phyloP scores from a whole-genome alignment of 2,329 filamentous ascomycete species.

The Cryphonectria japonica region DNA sequence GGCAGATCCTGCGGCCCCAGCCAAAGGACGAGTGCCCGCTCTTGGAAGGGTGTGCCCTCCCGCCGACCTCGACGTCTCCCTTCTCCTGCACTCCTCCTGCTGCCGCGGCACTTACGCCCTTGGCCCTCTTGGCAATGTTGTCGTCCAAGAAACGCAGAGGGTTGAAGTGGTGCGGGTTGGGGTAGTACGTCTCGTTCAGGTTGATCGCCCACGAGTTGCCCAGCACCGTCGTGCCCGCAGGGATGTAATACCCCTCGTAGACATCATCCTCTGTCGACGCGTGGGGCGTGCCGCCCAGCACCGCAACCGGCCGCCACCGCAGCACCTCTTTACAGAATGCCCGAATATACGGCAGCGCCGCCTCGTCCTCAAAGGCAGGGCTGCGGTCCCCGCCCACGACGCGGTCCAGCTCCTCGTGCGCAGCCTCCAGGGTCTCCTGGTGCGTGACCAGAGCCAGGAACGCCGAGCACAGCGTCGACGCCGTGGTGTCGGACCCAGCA shows the following conservation, averaged over 20 bases:
- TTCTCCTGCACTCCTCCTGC: background rate
- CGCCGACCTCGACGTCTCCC: conserved; percentile 18
- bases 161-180: conserved; percentile 32
- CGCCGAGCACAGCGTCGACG: conserved; percentile 51
- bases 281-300: conserved; percentile 50
- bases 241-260: conserved; percentile 53
- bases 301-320: conserved; percentile 47
- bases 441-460: conserved; percentile 51
- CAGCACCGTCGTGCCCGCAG: conserved; percentile 49
- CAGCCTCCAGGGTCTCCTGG: conserved; percentile 46
- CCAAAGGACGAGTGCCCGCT: conserved; percentile 50
- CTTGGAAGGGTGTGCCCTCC: conserved; percentile 29
- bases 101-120: background rate
- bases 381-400: conserved; percentile 40
- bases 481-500: conserved; percentile 55
- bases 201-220: conserved; percentile 40
- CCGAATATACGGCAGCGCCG: conserved; percentile 38
- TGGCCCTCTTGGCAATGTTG: conserved; percentile 24
- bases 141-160: conserved; percentile 31
- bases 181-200: conserved; percentile 32
- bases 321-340: conserved; percentile 40
- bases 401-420: conserved; percentile 47
- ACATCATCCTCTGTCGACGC: conserved; percentile 51
- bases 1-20: conserved; percentile 47
- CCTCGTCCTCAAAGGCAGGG: conserved; percentile 38